phyloP scores from a whole-genome alignment of 169 alveolate genomes.

The Plasmodium chabaudi region DNA sequence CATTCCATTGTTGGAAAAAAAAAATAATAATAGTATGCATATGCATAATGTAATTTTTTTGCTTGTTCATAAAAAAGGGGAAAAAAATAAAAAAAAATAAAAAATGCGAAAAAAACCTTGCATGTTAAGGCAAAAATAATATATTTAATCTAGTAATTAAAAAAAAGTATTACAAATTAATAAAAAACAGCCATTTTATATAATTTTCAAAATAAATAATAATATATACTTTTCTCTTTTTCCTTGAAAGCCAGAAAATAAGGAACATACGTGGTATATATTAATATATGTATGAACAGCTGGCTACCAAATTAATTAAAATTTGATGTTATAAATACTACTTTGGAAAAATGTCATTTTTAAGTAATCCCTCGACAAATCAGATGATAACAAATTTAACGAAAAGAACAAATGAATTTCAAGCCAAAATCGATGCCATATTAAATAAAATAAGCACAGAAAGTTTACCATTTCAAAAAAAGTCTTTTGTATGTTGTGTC shows the following conservation, averaged over 20 bases:
- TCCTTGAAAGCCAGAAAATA: too few species aligned
- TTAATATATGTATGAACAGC: too few species aligned
- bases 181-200: neutral
- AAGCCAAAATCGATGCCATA: slow-evolving; percentile 81
- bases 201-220: too few species aligned
- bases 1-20: neutral
- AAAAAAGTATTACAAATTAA: neutral
- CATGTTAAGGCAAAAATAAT: neutral
- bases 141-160: neutral
- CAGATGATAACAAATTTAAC: slow-evolving; percentile 74
- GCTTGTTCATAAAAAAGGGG: slow-evolving; percentile 4
- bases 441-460: slow-evolving; percentile 81
- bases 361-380: slow-evolving; percentile 67
- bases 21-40: neutral
- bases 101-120: neutral
- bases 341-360: slow-evolving; percentile 44
- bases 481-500: slow-evolving; percentile 82
- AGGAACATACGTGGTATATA: too few species aligned
- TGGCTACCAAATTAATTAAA: too few species aligned
- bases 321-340: too few species aligned
- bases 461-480: slow-evolving; percentile 84
- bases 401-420: slow-evolving; percentile 84
- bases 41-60: neutral
- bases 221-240: too few species aligned
- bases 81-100: neutral